Conservation (phyloP, 176 grass and related monocot genomes). For the Oryza glaberrima region DNA sequence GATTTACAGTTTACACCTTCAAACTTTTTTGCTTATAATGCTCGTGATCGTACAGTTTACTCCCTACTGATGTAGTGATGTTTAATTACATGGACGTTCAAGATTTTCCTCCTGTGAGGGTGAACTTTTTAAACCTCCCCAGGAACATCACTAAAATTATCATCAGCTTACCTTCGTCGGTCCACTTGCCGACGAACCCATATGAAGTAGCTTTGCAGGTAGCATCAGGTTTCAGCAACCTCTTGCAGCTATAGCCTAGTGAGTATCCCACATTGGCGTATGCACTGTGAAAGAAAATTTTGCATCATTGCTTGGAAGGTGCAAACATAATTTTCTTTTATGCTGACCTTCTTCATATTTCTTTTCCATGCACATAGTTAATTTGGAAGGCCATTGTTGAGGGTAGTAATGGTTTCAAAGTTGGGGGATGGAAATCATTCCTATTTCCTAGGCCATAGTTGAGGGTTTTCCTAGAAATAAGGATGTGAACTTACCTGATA, state of each 20-base stretch:
- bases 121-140: slow-evolving; percentile 60
- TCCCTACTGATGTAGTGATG: neutral
- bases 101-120: slow-evolving; percentile 4
- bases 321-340: neutral
- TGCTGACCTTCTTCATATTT: neutral
- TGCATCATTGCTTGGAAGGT: neutral
- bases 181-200: slow-evolving; percentile 58
- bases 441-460: neutral
- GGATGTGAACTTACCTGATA: slow-evolving; percentile 45
- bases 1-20: neutral
- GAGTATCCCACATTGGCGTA: slow-evolving; percentile 64
- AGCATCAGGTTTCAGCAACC: slow-evolving; percentile 34
- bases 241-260: slow-evolving; percentile 55
- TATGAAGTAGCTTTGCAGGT: slow-evolving; percentile 44
- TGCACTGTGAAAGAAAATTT: slow-evolving; percentile 30
- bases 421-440: neutral
- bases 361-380: neutral
- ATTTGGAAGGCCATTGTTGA: neutral
- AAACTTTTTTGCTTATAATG: neutral
- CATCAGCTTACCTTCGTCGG: slow-evolving; percentile 53
- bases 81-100: neutral
- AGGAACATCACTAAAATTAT: slow-evolving; percentile 58
- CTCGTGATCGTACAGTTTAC: neutral
- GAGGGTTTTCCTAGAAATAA: neutral
- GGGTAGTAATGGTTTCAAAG: neutral